Conservation (phyloP, 2,329 filamentous ascomycete species). For the Nemania abortiva region DNA sequence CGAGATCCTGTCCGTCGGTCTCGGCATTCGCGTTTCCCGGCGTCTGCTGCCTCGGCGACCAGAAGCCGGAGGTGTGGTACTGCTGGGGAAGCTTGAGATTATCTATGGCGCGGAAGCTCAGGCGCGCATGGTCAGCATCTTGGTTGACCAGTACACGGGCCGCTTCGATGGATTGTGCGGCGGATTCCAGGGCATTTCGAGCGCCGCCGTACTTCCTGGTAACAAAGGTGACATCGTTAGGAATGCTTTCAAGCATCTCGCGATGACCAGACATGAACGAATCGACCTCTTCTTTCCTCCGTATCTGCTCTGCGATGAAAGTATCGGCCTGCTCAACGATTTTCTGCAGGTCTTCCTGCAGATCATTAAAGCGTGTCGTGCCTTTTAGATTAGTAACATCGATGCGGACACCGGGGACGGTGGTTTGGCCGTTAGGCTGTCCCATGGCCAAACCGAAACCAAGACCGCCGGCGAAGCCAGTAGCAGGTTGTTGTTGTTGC, state of each 20-base stretch:
- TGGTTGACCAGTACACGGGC: conserved; percentile 57
- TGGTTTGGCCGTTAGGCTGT: conserved; percentile 64
- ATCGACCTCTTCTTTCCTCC: conserved; percentile 80
- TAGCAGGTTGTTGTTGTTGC: conserved; percentile 39
- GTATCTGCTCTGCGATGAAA: conserved; percentile 83
- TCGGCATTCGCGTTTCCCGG: conserved; percentile 60
- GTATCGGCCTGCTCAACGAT: conserved; percentile 83
- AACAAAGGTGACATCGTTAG: conserved; percentile 59
- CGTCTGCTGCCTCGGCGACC: conserved; percentile 54
- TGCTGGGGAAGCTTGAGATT: conserved; percentile 62
- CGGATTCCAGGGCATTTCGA: conserved; percentile 55
- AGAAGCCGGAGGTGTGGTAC: conserved; percentile 62
- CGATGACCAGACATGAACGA: conserved; percentile 72
- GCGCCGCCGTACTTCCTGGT: conserved; percentile 60
- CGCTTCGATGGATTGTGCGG: conserved; percentile 58
- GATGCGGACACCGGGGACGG: conserved; percentile 79
- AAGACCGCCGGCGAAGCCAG: conserved; percentile 46
- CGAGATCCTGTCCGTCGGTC: conserved; percentile 68
- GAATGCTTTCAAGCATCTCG: conserved; percentile 64
- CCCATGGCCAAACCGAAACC: conserved; percentile 60
- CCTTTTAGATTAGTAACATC: conserved; percentile 82
- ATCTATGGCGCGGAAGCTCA: conserved; percentile 61
- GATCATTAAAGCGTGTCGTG: conserved; percentile 92
- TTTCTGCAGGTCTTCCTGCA: conserved; percentile 83
- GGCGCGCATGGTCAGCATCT: conserved; percentile 57